Base-by-base conservation (phyloP, 148 eudicot species). In the Heliosperma pusillum region DNA sequence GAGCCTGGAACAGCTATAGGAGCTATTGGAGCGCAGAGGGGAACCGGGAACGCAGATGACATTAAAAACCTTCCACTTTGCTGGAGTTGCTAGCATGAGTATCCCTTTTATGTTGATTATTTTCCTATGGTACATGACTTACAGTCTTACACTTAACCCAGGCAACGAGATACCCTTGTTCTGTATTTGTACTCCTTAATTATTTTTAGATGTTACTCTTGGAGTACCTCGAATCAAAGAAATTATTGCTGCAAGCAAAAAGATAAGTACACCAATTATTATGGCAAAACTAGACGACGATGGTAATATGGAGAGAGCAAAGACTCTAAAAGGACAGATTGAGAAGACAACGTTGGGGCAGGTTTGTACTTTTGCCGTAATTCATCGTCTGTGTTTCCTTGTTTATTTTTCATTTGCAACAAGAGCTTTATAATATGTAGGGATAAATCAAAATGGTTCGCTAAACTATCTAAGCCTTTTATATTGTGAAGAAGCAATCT, bases 1-100 rank as follows among this genome's bases (percentile, higher is more conserved):
- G 99, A 95, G 89, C 80, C 89, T 71, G 99, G 99, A 78, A 92
- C 96, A 70, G 93, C 93, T 52, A 89, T 95, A 42, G 99, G 97
- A 80, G 99, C 99, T 56, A 95, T 95, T 74, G 96, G 97, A 72
- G 99, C 99, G 72, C 99, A 95, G 80, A 95, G 97, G 97, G 76
- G 99, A 95, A 79, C 99, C 99, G 30, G 99, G 97, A 71, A 95
- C 99, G 25, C 99, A 95, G 81, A 95, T 95, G 99, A 95, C 99
- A 10, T 76, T 95, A 66, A 95, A 95, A 81, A 95, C 99, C 55
- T 95, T 95, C 71, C 99, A 95, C 81, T 95, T 95, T 89, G 99
- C 99, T 74, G 99, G 99, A 83, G 97, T 95, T 84, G 99, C 97
- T 50, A 95, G 97, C 99, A 92, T 89, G 99, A 95, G 98, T 90